Base-by-base conservation (phyloP, 2,329 filamentous ascomycete species). In the Aspergillus fijiensis region DNA sequence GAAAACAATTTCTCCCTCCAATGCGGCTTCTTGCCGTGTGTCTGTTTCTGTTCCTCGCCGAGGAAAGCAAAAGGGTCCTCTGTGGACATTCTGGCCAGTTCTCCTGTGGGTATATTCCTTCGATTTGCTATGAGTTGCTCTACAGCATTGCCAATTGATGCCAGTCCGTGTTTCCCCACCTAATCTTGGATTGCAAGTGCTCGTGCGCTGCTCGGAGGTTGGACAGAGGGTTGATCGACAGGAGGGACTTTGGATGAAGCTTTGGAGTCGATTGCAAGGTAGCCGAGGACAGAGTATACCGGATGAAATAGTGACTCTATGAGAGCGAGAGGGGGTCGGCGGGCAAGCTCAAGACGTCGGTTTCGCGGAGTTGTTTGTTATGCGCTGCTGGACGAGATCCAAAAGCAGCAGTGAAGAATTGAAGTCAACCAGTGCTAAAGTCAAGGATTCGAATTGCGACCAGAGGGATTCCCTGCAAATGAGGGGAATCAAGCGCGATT, bases 1-100 rank as follows among this genome's bases (percentile, higher is more conserved):
- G 72, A 73, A 65, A 82, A 81, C 55, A 83, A 72, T 70, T 84
- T 84, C 59, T 77, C 79, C 63, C 77, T 77, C 82, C 82, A 84
- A 68, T 72, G 68, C 4, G 67, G 60, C 57, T 72, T 76, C 59
- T 74, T 74, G 29, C 68, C 55, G 35, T 27, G 53, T 9, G 67
- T 58, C 23, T 72, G 68, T 63, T 75, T 76, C 51, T 67, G 69
- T 58, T 75, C 63, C n/a, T 68, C 62, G 55, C 69, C 71, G 55
- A 74, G 52, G 63, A 74, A 75, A 56, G 72, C 61, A 57, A 76
- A 74, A n/a, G 73, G 71, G 59, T 76, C 74, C 60, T 75, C 69
- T 50, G 69, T 66, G 63, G 74, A 70, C 74, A 77, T 76, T 49
- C 64, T 63, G 65, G 61, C 42, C 49, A 49, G 52, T 59, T 62